Evolutionary conservation across 495 filamentous ascomycete genomes (phyloP).

Genomic region (Tuber magnatum): DNA sequence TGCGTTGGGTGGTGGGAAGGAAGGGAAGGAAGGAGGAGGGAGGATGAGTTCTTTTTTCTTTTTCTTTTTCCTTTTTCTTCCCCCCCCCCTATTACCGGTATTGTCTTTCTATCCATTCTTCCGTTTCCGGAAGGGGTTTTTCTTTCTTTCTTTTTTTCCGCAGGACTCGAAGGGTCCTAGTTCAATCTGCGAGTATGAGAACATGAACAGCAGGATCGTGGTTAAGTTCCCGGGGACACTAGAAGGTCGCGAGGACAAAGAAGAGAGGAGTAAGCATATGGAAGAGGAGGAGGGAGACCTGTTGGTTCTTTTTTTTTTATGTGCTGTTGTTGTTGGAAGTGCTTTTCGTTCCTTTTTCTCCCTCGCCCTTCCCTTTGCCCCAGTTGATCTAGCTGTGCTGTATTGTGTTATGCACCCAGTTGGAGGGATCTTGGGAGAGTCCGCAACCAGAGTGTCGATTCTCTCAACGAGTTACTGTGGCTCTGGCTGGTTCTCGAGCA

Average conservation of each 20-base stretch:
- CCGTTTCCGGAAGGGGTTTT: not conserved
- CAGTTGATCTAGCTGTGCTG: not conserved
- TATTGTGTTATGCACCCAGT: not conserved
- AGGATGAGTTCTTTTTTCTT: not conserved
- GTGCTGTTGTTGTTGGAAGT: not conserved
- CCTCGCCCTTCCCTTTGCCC: not conserved
- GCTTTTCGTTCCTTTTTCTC: not conserved
- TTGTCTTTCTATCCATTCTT: not conserved
- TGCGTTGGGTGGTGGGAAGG: not conserved
- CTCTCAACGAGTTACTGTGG: not conserved
- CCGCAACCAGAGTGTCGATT: not conserved
- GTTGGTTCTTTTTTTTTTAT: not conserved
- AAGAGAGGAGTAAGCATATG: not conserved
- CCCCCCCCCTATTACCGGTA: no score
- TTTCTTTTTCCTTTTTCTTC: no score
- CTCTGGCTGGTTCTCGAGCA: not conserved
- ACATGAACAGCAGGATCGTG: slow-evolving; percentile 3
- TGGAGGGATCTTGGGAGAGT: not conserved
- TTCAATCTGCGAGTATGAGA: not conserved
- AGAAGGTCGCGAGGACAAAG: not conserved
- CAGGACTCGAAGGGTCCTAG: not conserved
- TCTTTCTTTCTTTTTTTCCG: not conserved
- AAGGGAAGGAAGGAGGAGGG: not conserved
- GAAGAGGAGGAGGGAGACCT: not conserved
- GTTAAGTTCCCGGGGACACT: not conserved